Conservation (phyloP, 1,284 basidiomycete species). For the Trichosporon coremiiforme region DNA sequence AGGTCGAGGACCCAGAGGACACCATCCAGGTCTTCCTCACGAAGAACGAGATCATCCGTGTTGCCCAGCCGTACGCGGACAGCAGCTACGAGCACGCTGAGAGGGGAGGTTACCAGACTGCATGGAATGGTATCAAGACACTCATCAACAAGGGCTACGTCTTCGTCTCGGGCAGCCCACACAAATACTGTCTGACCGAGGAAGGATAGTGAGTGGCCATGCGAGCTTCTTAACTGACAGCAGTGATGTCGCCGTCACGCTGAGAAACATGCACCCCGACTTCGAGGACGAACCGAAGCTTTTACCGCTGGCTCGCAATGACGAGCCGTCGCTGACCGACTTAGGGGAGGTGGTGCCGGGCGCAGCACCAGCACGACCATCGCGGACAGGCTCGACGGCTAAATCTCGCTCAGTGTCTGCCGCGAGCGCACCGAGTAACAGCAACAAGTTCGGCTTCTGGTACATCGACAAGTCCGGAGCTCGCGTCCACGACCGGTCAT, state of each 20-base stretch:
- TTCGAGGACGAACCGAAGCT: constrained; percentile 38
- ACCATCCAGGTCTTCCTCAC: constrained; percentile 42
- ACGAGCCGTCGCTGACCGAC: neutral
- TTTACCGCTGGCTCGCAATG: constrained; percentile 19
- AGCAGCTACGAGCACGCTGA: constrained; percentile 49
- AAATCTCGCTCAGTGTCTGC: constrained; percentile 2
- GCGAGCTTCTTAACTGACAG: neutral
- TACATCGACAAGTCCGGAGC: constrained; percentile 47
- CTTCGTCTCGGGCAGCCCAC: constrained; percentile 49
- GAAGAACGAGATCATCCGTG: constrained; percentile 47
- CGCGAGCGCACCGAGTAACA: neutral
- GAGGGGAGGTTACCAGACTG: constrained; percentile 49
- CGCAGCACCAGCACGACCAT: neutral
- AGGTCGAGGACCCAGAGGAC: constrained; percentile 40
- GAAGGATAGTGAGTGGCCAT: constrained; percentile 50
- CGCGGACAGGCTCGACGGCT: neutral
- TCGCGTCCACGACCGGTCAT: neutral
- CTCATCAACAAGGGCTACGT: constrained; percentile 51
- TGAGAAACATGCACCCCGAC: constrained; percentile 43
- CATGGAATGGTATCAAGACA: constrained; percentile 54
- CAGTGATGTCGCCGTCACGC: constrained; percentile 46
- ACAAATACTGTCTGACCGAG: constrained; percentile 51
- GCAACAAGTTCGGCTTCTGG: constrained; percentile 49
- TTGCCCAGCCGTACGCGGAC: constrained; percentile 47
- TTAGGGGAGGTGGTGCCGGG: constrained; percentile 2